phyloP scores from a whole-genome alignment of 169 alveolate genomes.

The Cryptosporidium parvum region DNA sequence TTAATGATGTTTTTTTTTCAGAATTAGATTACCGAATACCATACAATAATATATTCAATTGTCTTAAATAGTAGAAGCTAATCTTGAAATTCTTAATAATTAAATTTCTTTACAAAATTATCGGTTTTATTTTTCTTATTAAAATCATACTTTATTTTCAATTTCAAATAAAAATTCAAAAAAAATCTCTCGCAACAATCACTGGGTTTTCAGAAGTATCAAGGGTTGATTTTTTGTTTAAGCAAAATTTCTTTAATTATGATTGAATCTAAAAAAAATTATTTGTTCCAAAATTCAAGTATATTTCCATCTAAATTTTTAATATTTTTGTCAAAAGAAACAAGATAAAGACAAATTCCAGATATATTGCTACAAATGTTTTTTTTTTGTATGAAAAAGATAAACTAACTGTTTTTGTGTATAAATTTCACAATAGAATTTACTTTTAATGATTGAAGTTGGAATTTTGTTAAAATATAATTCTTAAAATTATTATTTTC shows the following conservation, averaged over 20 bases:
- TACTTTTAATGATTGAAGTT: neutral
- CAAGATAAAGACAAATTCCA: neutral
- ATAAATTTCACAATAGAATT: conserved; percentile 30
- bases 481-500: neutral
- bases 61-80: neutral
- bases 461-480: neutral
- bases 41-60: conserved; percentile 6
- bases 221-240: conserved; percentile 9
- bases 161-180: neutral
- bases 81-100: conserved; percentile 7
- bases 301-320: neutral
- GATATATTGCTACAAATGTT: neutral
- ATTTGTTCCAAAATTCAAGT: conserved; percentile 26
- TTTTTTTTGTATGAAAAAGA: neutral
- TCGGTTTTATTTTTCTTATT: neutral
- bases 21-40: conserved; percentile 17
- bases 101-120: neutral
- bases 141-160: neutral
- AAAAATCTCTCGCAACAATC: neutral
- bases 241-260: neutral
- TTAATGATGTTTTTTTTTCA: neutral
- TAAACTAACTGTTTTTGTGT: conserved; percentile 20
- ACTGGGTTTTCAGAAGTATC: neutral
- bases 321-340: conserved; percentile 10
- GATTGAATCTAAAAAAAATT: neutral